Conservation (phyloP, 1,139 yeast species). For the Suzukiozyma palmioleophila region DNA sequence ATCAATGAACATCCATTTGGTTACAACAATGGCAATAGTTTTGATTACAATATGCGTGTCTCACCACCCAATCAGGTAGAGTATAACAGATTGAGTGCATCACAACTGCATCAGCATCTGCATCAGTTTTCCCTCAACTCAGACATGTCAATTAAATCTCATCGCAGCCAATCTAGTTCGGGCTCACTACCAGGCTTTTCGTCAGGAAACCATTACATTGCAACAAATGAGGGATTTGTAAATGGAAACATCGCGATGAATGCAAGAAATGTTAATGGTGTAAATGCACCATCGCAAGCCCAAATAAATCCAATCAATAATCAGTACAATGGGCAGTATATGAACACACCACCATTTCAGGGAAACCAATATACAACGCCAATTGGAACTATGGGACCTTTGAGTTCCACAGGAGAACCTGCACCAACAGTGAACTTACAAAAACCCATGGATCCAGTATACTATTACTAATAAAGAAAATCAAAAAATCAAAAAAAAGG, state of each 20-base stretch:
- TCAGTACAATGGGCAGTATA: neutral
- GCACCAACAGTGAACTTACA: neutral
- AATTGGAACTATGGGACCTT: neutral
- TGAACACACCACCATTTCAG: too few species aligned
- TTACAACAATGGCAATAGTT: neutral
- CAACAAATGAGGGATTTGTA: neutral
- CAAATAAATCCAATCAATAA: neutral
- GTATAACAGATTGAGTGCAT: neutral
- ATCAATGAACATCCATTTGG: slow-evolving; percentile 3
- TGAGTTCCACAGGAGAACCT: neutral
- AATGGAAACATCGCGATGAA: neutral
- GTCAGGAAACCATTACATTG: neutral
- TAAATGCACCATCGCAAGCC: neutral
- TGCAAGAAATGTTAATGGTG: neutral
- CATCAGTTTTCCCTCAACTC: slow-evolving; percentile 2
- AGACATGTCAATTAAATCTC: slow-evolving; percentile 2
- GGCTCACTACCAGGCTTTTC: slow-evolving; percentile 2
- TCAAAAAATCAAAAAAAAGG: neutral
- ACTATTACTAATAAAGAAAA: neutral
- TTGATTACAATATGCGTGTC: neutral
- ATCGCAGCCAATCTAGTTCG: slow-evolving; percentile 3
- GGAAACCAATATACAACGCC: too few species aligned
- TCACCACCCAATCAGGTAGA: neutral
- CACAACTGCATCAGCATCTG: slow-evolving; percentile 1
- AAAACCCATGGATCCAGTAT: neutral